Percentiles rank a stretch among this genome's conserved stretches.
Conservation (phyloP, 495 filamentous ascomycete species). For the Penicillium manginii region DNA sequence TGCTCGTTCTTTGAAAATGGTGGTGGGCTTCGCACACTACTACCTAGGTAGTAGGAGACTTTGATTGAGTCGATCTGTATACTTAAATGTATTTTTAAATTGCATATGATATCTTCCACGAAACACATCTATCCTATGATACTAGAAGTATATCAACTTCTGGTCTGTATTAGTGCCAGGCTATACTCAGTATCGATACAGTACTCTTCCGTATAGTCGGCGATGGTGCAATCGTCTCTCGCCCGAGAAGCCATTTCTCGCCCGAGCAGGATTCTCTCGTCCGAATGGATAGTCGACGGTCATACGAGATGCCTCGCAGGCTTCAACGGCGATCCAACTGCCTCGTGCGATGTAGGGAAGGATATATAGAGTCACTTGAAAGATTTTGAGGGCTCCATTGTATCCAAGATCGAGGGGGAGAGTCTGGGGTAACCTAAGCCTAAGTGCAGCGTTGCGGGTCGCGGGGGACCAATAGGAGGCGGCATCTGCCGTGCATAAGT, state of each 20-base stretch:
- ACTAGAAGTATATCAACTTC: neutral
- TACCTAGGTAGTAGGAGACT: too few relatives aligned
- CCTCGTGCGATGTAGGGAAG: neutral
- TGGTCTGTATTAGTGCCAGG: neutral
- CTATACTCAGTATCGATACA: slow-evolving; percentile 10
- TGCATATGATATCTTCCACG: neutral
- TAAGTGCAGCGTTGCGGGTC: slow-evolving; percentile 6
- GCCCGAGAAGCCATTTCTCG: slow-evolving; percentile 25
- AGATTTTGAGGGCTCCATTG: neutral
- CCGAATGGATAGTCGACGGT: slow-evolving; percentile 8
- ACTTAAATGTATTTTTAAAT: neutral
- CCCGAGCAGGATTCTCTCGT: slow-evolving; percentile 21
- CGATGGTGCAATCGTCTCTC: slow-evolving; percentile 21
- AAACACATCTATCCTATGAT: neutral
- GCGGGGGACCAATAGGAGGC: slow-evolving; percentile 1
- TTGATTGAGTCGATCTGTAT: neutral
- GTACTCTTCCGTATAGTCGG: neutral
- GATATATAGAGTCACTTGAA: neutral
- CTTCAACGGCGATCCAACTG: neutral
- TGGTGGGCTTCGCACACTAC: too few relatives aligned
- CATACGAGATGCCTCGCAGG: neutral
- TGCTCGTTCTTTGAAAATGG: too few relatives aligned
- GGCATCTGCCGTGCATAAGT: neutral
- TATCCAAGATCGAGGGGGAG: neutral
- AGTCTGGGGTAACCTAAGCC: neutral